Evolutionary conservation across 352 stramenopile genomes (phyloP).

Genomic region (Plasmopara halstedii): DNA sequence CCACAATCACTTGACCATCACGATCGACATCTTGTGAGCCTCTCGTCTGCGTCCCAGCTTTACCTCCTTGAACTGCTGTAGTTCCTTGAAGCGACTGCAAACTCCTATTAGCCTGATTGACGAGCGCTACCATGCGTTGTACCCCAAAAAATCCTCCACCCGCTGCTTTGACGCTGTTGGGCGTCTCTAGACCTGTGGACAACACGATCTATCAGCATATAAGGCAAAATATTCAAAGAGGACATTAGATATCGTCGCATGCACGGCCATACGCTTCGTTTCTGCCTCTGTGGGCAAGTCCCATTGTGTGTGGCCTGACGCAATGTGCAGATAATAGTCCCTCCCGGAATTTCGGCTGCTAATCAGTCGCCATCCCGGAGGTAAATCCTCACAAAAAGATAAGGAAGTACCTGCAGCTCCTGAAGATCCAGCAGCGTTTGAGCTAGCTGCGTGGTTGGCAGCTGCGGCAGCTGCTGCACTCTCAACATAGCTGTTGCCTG

Average conservation of each 20-base stretch:
- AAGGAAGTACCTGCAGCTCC: slow-evolving; percentile 23
- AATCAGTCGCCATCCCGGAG: slow-evolving; percentile 57
- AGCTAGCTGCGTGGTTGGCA: slow-evolving; percentile 26
- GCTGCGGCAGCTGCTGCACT: slow-evolving; percentile 29
- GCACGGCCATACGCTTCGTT: slow-evolving; percentile 38
- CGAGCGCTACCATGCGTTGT: slow-evolving; percentile 57
- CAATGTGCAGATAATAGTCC: slow-evolving; percentile 69
- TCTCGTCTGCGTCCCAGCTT: slow-evolving; percentile 25
- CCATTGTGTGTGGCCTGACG: slow-evolving; percentile 62
- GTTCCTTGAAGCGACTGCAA: slow-evolving; percentile 64
- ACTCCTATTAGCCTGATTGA: slow-evolving; percentile 61
- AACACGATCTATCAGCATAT: slow-evolving; percentile 4
- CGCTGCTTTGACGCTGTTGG: slow-evolving; percentile 27
- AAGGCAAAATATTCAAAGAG: neutral
- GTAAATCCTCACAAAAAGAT: slow-evolving; percentile 28
- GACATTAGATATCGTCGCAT: slow-evolving; percentile 1
- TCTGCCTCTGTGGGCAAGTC: slow-evolving; percentile 55
- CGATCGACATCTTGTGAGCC: slow-evolving; percentile 54
- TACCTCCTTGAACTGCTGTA: slow-evolving; percentile 12
- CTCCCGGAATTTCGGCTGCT: slow-evolving; percentile 55
- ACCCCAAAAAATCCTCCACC: slow-evolving; percentile 62
- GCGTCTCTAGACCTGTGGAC: slow-evolving; percentile 21
- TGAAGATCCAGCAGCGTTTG: slow-evolving; percentile 4
- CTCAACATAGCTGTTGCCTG: slow-evolving; percentile 35
- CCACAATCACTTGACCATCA: slow-evolving; percentile 60